Evolutionary conservation across 306 rosid genomes (phyloP).

Genomic region (Clitoria ternatea): DNA sequence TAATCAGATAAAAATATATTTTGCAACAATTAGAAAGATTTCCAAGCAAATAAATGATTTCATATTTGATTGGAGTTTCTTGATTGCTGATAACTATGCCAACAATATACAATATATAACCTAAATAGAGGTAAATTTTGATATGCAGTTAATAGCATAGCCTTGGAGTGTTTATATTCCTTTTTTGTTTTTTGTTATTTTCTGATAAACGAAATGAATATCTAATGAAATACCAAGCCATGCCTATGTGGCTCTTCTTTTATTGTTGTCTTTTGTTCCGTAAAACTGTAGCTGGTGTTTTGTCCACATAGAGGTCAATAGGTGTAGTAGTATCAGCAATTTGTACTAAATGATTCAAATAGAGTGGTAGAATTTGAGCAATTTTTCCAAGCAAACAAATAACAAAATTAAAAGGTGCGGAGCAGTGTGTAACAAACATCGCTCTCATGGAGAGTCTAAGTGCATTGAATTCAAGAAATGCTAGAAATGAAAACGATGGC

Average conservation of each 20-base stretch:
- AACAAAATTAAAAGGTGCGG: slow-evolving; percentile 18
- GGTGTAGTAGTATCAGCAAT: not conserved
- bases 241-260: not conserved
- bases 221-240: not conserved
- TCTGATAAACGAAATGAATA: not conserved
- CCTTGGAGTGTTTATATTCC: not conserved
- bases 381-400: slow-evolving; percentile 6
- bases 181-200: not conserved
- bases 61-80: not conserved
- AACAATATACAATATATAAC: not conserved
- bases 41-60: not conserved
- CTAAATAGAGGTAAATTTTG: no score
- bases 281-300: not conserved
- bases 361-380: not conserved
- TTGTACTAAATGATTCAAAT: not conserved
- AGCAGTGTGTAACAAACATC: slow-evolving; percentile 2
- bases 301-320: no score
- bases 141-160: not conserved
- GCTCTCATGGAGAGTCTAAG: not conserved
- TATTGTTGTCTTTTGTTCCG: slow-evolving; percentile 13
- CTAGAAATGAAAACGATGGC: no score
- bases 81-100: not conserved
- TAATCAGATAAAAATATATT: not conserved
- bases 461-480: no score
- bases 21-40: not conserved